Base-by-base conservation (phyloP, 257 asterid genomes). In the Galeopsis tetrahit region DNA sequence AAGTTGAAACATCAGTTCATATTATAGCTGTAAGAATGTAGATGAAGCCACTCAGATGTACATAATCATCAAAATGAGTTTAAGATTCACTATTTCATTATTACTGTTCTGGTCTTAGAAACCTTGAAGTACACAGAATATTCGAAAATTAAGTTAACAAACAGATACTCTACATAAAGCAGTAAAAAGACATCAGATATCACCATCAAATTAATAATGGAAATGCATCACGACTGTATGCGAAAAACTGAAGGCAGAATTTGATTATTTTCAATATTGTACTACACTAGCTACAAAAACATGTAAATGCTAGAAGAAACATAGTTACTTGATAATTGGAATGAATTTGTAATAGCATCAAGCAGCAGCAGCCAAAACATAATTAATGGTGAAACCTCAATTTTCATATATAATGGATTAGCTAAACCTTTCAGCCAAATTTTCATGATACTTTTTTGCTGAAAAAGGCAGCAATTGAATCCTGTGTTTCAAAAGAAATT, bases 41-140 rank as follows among this genome's bases (percentile, higher is more conserved):
- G 73, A 43, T 28, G 44, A 46, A 35, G 77, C 63, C 71, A 55
- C 73, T 55, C 60, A 65, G 44, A 33, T 48, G 83, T 73, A 76
- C 70, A 17, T 66, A 62, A 39, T 60, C 49, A 31, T 53, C 7
- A 8, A 49, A 34, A 10, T 40, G 71, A 49, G 34, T 42, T 34
- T 17, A 28, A 64, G 15, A 64, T 58, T 32, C 57, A 6, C 38
- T 9, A 35, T 48, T 70, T 58, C 61, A 10, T 39, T 42, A 32
- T 57, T 35, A 11, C 72, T 53, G 61, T 58, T 52, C 53, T 14
- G 7, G 32, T 63, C 73, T 60, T 77, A 17, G 40, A 53, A 32
- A 57, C 3, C 53, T 46, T 31, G 4, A 40, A 57, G 32, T 42
- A 65, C 28, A 46, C 21, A 43, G 46, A 70, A 44, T 35, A 35